Evolutionary conservation across 768 basidiomycete genomes (phyloP), one percentile per base, ranked within the genome.

Genomic region (Sarcomyxa edulis): DNA sequence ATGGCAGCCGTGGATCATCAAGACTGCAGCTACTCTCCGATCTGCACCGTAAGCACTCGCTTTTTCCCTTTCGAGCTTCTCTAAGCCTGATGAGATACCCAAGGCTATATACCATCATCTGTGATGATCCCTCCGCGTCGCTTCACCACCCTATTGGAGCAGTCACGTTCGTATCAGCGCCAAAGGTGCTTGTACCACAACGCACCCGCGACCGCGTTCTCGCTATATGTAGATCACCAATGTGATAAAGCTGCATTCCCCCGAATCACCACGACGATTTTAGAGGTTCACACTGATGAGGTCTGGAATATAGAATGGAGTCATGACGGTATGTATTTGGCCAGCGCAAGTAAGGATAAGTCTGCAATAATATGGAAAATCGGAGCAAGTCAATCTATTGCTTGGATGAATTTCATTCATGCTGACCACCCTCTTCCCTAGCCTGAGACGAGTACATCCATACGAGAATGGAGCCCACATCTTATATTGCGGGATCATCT

Each of bases 261-360:
- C 6, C 74, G 77, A 31, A 68, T 84, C 18, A 93, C 88, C 9
- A 93, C 90, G 3, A 83, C 85, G 18, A 82, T 93, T 36, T 65
- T 97, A 43, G 76, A 81, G 31, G 88, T 83, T 21, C 95, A 97
- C 59, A 74, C 69, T 8, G 90, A 98, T 54, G 92, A 99, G 57
- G 93, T 99, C 29, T 98, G 95, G 94, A 81, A 86, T 54, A 61
- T 98, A 43, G 85, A 84, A 55, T 99, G 94, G 94, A 95, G 92
- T 60, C 89, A 88, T 50, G 81, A 84, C 55, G 96, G 96, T 2
- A 60, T 62, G 34, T 81, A 74, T 50, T 68, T 99, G 35, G 96
- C 94, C 21, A 93, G 82, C 47, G 87, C 85, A 25, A 85, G 93
- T 40, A 88, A 78, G 58, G 95, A 98, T 61, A 79, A 76, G 64